Evolutionary conservation across 805 yeast genomes (phyloP).

Genomic region (Sugiyamaella chiloensis): DNA sequence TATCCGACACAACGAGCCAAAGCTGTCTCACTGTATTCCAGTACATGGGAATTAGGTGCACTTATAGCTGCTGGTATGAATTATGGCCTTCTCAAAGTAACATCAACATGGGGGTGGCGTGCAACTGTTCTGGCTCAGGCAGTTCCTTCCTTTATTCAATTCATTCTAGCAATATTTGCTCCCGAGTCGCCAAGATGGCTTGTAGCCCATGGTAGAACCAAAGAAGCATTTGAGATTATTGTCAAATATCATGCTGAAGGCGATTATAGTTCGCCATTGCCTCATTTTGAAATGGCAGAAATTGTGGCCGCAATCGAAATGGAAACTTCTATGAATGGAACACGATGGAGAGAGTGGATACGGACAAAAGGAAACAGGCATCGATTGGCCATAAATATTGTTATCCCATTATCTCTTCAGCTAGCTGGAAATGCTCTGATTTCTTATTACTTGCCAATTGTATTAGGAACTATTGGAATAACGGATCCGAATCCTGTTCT

Average conservation of each 20-base stretch:
- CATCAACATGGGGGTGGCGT: conserved; percentile 26
- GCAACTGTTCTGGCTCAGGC: conserved; percentile 2
- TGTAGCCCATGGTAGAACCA: conserved; percentile 38
- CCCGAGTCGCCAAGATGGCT: conserved; percentile 16
- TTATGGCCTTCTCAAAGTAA: conserved; percentile 35
- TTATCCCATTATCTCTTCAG: conserved; percentile 14
- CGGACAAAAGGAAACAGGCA: conserved; percentile 11
- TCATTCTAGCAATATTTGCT: neutral
- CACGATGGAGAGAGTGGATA: conserved; percentile 7
- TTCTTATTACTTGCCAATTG: conserved; percentile 47
- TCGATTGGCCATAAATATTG: conserved; percentile 10
- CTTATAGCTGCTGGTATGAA: conserved; percentile 65
- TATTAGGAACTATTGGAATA: conserved; percentile 52
- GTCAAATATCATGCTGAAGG: conserved; percentile 22
- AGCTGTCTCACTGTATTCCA: conserved; percentile 62
- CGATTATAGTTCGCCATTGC: conserved; percentile 14
- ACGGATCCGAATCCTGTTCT: conserved; percentile 27
- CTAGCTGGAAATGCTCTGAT: conserved; percentile 19
- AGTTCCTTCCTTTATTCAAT: conserved; percentile 3
- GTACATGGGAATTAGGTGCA: conserved; percentile 66
- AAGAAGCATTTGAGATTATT: conserved; percentile 39
- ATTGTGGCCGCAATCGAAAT: conserved; percentile 5
- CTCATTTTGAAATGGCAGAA: conserved; percentile 15
- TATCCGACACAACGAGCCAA: conserved; percentile 60
- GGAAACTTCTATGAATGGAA: neutral